phyloP scores from a whole-genome alignment of 2,329 filamentous ascomycete species.

The Alternaria sp. region DNA sequence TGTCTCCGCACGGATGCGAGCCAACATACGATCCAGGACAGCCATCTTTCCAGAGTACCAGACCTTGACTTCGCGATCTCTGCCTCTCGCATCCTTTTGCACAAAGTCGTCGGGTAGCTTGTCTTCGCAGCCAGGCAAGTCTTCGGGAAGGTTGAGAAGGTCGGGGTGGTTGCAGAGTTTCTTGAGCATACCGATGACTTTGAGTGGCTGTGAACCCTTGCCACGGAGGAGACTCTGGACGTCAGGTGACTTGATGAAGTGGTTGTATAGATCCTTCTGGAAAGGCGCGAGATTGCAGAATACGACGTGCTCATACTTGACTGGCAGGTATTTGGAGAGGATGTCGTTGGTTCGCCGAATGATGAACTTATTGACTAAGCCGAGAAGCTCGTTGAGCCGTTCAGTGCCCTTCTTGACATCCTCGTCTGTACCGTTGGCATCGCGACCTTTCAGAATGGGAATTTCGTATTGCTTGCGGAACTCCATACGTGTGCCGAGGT shows the following conservation, averaged over 20 bases:
- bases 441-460: constrained; percentile 89
- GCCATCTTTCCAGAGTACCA: constrained; percentile 99
- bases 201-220: constrained; percentile 94
- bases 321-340: constrained; percentile 92
- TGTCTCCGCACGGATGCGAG: constrained; percentile 91
- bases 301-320: constrained; percentile 99
- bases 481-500: constrained; percentile 86
- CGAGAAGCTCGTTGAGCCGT: constrained; percentile 80
- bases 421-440: constrained; percentile 85
- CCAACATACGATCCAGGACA: constrained; percentile 97
- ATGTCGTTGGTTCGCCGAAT: constrained; percentile 98
- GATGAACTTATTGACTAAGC: constrained; percentile 96
- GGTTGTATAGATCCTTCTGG: constrained; percentile 92
- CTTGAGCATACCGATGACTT: constrained; percentile 95
- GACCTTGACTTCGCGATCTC: constrained; percentile 90
- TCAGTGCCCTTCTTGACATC: constrained; percentile 86
- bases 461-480: constrained; percentile 95
- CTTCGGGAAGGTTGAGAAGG: constrained; percentile 80
- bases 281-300: constrained; percentile 96
- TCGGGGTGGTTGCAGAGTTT: constrained; percentile 99
- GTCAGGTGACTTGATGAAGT: constrained; percentile 94
- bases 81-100: constrained; percentile 84
- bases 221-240: constrained; percentile 91
- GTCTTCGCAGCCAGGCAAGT: constrained; percentile 86
- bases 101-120: constrained; percentile 87